These are phyloP conservation scores for Tetrapisispora arboricola DNA, from an alignment of 805 yeast species.

Conservation along the genomic window DNA sequence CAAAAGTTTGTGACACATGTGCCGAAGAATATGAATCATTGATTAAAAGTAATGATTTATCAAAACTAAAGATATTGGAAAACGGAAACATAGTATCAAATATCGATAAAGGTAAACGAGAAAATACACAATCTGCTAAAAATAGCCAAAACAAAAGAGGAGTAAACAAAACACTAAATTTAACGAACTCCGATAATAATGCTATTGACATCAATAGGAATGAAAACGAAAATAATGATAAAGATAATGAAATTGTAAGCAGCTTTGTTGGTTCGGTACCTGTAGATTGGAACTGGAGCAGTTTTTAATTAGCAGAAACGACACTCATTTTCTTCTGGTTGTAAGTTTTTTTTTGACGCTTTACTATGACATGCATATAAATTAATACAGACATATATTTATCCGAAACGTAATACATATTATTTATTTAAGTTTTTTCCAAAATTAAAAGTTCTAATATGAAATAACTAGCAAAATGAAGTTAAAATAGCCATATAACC, in stretches of 20 bases:
- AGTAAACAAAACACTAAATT: background rate
- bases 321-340: background rate
- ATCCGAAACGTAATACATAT: too few relatives aligned
- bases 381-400: too few relatives aligned
- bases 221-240: conserved; percentile 3
- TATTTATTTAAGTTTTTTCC: background rate
- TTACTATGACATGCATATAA: too few relatives aligned
- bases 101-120: background rate
- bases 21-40: conserved; percentile 48
- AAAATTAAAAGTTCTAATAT: too few relatives aligned
- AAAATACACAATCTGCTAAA: background rate
- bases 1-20: conserved; percentile 64
- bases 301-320: conserved; percentile 34
- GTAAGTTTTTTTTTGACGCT: background rate
- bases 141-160: background rate
- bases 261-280: conserved; percentile 44
- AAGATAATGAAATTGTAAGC: conserved; percentile 13
- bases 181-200: background rate
- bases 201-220: conserved; percentile 1
- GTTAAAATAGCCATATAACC: too few relatives aligned
- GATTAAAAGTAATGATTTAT: conserved; percentile 3
- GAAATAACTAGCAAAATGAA: too few relatives aligned
- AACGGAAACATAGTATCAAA: conserved; percentile 4
- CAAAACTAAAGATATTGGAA: background rate
- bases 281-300: conserved; percentile 75